Conservation (phyloP, 1,284 basidiomycete species). For the Meira miltonrushii region DNA sequence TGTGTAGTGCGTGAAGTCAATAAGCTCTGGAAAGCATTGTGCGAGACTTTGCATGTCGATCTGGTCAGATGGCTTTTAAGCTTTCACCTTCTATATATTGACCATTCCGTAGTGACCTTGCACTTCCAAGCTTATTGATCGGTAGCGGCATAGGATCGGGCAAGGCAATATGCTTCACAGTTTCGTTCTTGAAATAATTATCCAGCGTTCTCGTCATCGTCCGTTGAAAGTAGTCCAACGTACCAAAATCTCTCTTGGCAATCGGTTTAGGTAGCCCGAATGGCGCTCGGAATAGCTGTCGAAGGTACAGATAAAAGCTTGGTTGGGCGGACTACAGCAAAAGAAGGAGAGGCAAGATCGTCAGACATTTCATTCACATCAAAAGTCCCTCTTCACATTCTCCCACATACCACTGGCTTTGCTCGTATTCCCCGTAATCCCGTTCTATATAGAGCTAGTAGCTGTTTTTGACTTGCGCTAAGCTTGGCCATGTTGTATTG, state of each 20-base stretch:
- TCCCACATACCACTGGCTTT: constrained; percentile 34
- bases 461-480: constrained; percentile 35
- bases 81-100: background rate
- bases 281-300: constrained; percentile 49
- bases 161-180: constrained; percentile 40
- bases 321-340: constrained; percentile 32
- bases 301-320: constrained; percentile 46
- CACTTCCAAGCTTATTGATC: background rate
- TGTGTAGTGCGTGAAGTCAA: too few species aligned
- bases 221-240: constrained; percentile 49
- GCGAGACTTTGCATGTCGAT: too few species aligned
- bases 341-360: background rate
- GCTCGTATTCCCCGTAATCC: constrained; percentile 39
- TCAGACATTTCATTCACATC: background rate
- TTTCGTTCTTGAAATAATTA: constrained; percentile 35
- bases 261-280: constrained; percentile 39
- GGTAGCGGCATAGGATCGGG: constrained; percentile 4
- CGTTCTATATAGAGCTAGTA: constrained; percentile 39
- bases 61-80: too few species aligned
- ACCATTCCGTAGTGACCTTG: background rate
- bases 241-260: constrained; percentile 39
- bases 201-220: constrained; percentile 38
- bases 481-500: constrained; percentile 7
- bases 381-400: background rate
- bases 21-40: too few species aligned